Evolutionary conservation across 192 early-diverging fungal species (phyloP), one percentile per base, ranked within the genome.

Genomic region (Obelidium mucronatum): DNA sequence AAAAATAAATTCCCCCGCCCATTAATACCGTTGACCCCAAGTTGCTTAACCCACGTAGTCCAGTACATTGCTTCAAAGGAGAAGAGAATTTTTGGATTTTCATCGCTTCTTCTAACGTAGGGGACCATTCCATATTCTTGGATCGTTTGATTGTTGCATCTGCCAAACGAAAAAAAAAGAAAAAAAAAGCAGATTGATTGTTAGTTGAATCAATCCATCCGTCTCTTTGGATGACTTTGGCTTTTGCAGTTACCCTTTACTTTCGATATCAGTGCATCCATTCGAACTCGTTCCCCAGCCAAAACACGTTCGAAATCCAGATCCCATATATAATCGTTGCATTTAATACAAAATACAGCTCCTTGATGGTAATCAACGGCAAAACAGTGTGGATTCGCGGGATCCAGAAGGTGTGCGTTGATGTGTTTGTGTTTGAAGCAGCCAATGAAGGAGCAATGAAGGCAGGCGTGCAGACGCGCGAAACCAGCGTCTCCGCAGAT

Each of bases 261-360:
- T 51, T 81, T 62, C 19, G 82, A 85, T 26, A 88, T 79, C 8
- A 88, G 48, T n/a, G 62, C 39, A 63, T 88, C 83, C 28, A 87
- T 82, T 1, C 79, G 76, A 8, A 66, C 72, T 52, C 74, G 37
- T 76, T 90, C 79, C 3, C 80, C 60, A 24, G 77, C 63, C 40
- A 87, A 66, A 61, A 85, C 77, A 24, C 75, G 65, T n/a, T 90
- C 85, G 17, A 96, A 84, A 40, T 92, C 91, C 1, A 83, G 63
- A 79, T 96, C 96, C 77, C 93, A 93, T 0, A 97, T 85, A 79
- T 96, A 96, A 78, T 96, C 93, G 63, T 90, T 84, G 83, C 96
- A 97, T 22, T 84, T 81, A 6, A 53, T 52, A 71, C 96, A 97
- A 79, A 86, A 97, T 24, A 96, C 68, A 11, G 76, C 83, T 58